Evolutionary conservation across 495 filamentous ascomycete species (phyloP), one percentile per base, ranked within the genome.

Genomic region (Pyrenula massariospora): DNA sequence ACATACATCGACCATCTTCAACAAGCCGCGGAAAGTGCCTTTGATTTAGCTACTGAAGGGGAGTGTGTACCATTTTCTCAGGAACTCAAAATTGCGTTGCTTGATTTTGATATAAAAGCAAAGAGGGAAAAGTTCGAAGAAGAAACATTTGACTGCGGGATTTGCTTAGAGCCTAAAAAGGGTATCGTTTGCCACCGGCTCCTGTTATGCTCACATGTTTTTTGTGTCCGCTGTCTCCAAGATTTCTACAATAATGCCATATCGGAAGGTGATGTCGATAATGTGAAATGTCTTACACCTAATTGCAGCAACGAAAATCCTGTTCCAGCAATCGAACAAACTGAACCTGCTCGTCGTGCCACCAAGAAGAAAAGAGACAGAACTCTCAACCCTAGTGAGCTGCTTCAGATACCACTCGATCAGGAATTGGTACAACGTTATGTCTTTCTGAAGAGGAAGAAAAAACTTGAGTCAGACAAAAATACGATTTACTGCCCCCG

Each of bases 121-220:
- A 84, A 84, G 60, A 76, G 78, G 15, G 79, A 82, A 22, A 82
- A 80, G 12, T 98, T 96, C 59, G 84, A 91, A 57, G 79, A 83
- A 55, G 87, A 83, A 55, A 95, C 90, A 0, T 96, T 91, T 61
- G 84, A 93, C 49, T 98, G 93, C 62, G 88, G 86, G 0, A 82
- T 98, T 11, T 98, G 93, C 66, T 73, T 94, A 42, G 91, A 96
- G 66, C 90, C 91, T 0, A 96, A 96, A 66, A 96, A 96, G 68
- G 93, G 93, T 2, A 61, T 72, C 0, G 79, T 74, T 22, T 97
- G 93, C 68, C 85, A 96, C 69, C 78, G 78, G 2, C 77, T 96
- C 65, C 65, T 84, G 20, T 80, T 81, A 25, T 98, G 93, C 66
- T 83, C 79, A 0, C 93, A 98, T 63, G 90, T 98, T 24, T 98